phyloP scores from a whole-genome alignment of 2,329 filamentous ascomycete species.

The Biscogniauxia mediterranea region DNA sequence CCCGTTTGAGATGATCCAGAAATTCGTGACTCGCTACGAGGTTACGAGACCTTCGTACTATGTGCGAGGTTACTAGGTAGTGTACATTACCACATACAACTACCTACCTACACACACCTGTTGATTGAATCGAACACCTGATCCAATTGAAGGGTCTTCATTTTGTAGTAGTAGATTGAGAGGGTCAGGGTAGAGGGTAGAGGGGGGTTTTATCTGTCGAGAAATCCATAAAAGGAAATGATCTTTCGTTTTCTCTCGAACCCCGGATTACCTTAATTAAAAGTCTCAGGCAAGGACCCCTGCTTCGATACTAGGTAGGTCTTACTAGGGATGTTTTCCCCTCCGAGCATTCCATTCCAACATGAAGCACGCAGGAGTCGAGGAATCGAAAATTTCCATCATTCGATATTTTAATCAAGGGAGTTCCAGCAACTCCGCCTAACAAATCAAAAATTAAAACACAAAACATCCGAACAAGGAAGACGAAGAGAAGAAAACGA shows the following conservation, averaged over 20 bases:
- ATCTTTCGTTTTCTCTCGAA: background rate
- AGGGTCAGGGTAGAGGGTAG: no score
- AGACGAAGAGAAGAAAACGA: background rate
- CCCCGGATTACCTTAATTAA: constrained; percentile 21
- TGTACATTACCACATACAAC: no score
- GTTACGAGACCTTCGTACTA: no score
- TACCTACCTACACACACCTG: no score
- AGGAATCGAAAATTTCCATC: constrained; percentile 13
- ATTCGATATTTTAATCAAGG: background rate
- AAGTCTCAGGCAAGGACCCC: constrained; percentile 13
- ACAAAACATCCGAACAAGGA: background rate
- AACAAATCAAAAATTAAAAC: background rate
- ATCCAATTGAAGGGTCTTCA: background rate
- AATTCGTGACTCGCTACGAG: background rate
- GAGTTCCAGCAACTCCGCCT: background rate
- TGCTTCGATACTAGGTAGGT: constrained; percentile 3
- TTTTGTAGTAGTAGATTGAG: no score
- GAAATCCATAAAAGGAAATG: no score
- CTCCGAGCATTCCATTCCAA: constrained; percentile 13
- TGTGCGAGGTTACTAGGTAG: no score
- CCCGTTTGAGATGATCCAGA: background rate
- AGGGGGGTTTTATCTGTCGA: no score
- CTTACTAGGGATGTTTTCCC: constrained; percentile 3
- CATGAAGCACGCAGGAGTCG: constrained; percentile 6
- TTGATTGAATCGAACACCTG: background rate